phyloP scores from a whole-genome alignment of 2,329 filamentous ascomycete genomes.

The Fusarium liriodendri region DNA sequence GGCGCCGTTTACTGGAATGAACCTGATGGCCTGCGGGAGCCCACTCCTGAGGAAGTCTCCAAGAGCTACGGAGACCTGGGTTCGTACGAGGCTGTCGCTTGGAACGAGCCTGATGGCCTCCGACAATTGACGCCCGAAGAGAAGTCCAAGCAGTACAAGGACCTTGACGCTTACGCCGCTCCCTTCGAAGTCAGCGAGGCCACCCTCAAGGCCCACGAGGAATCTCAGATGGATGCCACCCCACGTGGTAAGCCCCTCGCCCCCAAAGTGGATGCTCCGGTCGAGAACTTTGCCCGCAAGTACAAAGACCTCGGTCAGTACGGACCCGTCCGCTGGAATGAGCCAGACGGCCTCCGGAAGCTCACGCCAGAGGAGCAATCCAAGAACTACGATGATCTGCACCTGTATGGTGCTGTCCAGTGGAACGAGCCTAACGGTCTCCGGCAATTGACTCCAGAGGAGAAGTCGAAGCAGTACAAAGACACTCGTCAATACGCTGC shows the following conservation, averaged over 20 bases:
- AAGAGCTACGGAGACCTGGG: constrained; percentile 56
- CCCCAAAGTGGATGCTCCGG: constrained; percentile 47
- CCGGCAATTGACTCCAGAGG: constrained; percentile 46
- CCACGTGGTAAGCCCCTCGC: constrained; percentile 52
- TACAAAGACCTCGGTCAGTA: constrained; percentile 58
- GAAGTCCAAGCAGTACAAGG: constrained; percentile 46
- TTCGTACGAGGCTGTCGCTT: constrained; percentile 50
- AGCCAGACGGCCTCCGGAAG: constrained; percentile 53
- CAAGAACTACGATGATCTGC: constrained; percentile 54
- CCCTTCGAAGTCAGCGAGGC: constrained; percentile 51
- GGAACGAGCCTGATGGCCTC: constrained; percentile 48
- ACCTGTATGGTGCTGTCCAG: constrained; percentile 49
- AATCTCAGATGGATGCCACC: constrained; percentile 44
- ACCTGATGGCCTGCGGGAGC: constrained; percentile 45
- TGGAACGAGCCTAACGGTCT: constrained; percentile 54
- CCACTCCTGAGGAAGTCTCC: constrained; percentile 48
- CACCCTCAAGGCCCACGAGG: constrained; percentile 43
- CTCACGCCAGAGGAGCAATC: constrained; percentile 49
- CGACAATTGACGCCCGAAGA: constrained; percentile 45
- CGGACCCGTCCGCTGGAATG: constrained; percentile 51
- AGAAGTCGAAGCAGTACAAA: constrained; percentile 54
- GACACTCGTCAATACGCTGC: constrained; percentile 51
- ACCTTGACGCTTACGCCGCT: constrained; percentile 51
- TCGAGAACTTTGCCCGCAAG: constrained; percentile 44
- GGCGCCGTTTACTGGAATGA: constrained; percentile 46